Evolutionary conservation across 768 basidiomycete genomes (phyloP).

Genomic region (Chiua virens): DNA sequence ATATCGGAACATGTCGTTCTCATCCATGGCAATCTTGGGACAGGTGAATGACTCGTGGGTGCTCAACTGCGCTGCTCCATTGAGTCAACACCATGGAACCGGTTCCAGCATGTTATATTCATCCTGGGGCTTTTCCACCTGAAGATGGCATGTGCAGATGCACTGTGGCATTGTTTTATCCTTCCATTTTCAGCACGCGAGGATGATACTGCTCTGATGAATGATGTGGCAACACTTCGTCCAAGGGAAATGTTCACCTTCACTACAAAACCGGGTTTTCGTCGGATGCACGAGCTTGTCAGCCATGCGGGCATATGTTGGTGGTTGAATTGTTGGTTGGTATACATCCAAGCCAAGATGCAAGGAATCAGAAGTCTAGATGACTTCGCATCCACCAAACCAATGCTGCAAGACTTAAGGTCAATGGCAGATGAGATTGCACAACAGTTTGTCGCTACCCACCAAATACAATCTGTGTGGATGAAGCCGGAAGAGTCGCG

Average conservation of each 20-base stretch:
- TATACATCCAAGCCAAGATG: constrained; percentile 3
- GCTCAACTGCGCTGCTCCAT: not conserved
- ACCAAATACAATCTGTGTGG: not conserved
- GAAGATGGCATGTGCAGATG: constrained; percentile 34
- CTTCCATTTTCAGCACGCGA: not conserved
- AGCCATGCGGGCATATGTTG: constrained; percentile 27
- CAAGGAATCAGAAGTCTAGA: constrained; percentile 12
- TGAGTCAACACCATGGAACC: constrained; percentile 14
- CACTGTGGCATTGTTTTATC: constrained; percentile 15
- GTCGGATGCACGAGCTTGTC: constrained; percentile 37
- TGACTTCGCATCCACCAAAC: constrained; percentile 1
- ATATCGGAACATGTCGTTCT: not conserved
- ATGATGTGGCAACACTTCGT: constrained; percentile 20
- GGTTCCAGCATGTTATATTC: constrained; percentile 34
- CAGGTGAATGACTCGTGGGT: not conserved
- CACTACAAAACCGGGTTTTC: constrained; percentile 34
- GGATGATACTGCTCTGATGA: constrained; percentile 18
- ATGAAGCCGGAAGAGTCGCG: not conserved
- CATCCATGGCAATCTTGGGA: not conserved
- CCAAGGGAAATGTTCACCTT: not conserved
- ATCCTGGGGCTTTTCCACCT: constrained; percentile 36
- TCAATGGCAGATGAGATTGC: constrained; percentile 24
- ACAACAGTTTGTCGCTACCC: constrained; percentile 1
- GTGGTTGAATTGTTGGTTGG: constrained; percentile 33
- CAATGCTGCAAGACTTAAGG: constrained; percentile 27